These are phyloP conservation scores for Starmera pachycereana DNA, from an alignment of 805 yeast genomes.

Conservation along the genomic window DNA sequence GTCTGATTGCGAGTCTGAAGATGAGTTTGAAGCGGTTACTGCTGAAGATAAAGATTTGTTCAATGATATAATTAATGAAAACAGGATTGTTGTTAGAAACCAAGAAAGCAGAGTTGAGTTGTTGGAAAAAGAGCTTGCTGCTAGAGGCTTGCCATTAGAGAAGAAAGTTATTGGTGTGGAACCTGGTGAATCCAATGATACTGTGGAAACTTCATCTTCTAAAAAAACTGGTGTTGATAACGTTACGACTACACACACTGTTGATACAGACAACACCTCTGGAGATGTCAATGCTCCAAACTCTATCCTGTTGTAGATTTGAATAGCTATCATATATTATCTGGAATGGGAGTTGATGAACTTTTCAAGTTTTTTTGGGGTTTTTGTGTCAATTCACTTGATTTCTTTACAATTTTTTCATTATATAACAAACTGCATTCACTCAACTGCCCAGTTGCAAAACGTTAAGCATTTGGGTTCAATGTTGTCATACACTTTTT, in stretches of 20 bases:
- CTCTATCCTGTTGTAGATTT: conserved; percentile 17
- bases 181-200: background rate
- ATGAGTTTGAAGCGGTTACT: conserved; percentile 15
- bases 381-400: too few species aligned
- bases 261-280: conserved; percentile 28
- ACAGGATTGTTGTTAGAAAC: conserved; percentile 40
- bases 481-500: background rate
- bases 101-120: conserved; percentile 36
- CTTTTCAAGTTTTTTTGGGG: too few species aligned
- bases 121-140: conserved; percentile 35
- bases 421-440: too few species aligned
- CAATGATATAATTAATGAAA: conserved; percentile 46
- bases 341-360: too few species aligned
- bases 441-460: too few species aligned
- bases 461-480: background rate
- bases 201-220: background rate
- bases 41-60: conserved; percentile 40
- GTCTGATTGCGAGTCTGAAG: conserved; percentile 16
- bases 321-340: background rate
- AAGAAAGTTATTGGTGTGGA: background rate
- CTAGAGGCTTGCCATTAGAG: conserved; percentile 23
- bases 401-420: too few species aligned
- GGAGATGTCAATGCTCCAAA: conserved; percentile 26
- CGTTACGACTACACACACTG: background rate
- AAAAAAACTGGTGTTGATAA: background rate